Base-by-base conservation (phyloP, 495 filamentous ascomycete genomes). In the Aspergillus heteromorphus region DNA sequence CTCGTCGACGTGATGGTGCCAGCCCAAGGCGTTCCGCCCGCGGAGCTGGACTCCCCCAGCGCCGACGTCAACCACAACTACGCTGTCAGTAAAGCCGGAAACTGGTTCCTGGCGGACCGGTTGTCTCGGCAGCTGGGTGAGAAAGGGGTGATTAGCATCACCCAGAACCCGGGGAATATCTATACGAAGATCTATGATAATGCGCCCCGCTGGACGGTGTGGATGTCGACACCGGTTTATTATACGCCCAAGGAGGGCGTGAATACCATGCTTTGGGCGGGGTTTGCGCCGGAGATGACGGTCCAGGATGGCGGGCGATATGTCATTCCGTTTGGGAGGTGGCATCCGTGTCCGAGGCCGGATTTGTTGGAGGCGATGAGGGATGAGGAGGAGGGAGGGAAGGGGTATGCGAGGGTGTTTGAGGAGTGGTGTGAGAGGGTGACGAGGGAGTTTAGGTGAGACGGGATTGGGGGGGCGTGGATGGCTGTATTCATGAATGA, bases 401-500 rank as follows among this genome's bases (percentile, higher is more conserved):
- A n/a, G 10, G 53, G 53, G 10, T 19, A 31, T n/a, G 53, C 45
- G n/a, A 29, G 27, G 34, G 53, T 1, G 1, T 55, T 55, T 27
- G 45, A 49, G 21, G 36, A 42, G 34, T 55, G 31, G 45, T 55
- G 45, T 55, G 45, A 68, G 13, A 11, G 20, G 21, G 43, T 47
- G 25, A 47, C 19, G 2, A 25, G 8, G 34, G 48, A 50, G 30
- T 50, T 38, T 50, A 16, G 48, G 31, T 50, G 17, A 40, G 23
- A 27, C 3, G 23, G 23, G 23, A 7, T 27, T 3, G 23, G 23
- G 23, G 23, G 23, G 23, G 23, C n/a, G n/a, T n/a, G n/a, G n/a
- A n/a, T n/a, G n/a, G n/a, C n/a, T n/a, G n/a, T n/a, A n/a, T n/a
- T n/a, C n/a, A n/a, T n/a, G n/a, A n/a, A n/a, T n/a, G n/a, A n/a